These are phyloP conservation scores for Phytophthora constricta DNA, from an alignment of 352 stramenopile species.

Conservation along the genomic window DNA sequence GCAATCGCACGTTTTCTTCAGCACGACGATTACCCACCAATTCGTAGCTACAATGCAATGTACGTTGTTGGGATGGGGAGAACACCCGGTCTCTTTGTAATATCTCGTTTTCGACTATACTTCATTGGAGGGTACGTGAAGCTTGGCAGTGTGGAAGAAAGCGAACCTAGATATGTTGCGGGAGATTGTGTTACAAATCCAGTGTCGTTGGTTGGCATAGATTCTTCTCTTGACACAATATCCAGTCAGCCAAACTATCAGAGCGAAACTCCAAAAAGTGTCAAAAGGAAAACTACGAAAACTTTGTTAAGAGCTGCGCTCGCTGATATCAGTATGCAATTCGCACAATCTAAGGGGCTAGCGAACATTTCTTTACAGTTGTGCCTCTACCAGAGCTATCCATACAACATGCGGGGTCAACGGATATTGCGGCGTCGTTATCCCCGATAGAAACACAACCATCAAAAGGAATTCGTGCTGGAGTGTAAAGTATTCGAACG, in stretches of 20 bases:
- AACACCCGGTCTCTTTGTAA: slow-evolving; percentile 57
- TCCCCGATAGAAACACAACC: too few species aligned
- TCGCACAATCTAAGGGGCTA: slow-evolving; percentile 45
- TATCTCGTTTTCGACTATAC: slow-evolving; percentile 63
- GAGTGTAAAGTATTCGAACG: slow-evolving; percentile 65
- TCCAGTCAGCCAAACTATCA: slow-evolving; percentile 15
- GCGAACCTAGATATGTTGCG: background rate
- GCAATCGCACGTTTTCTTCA: slow-evolving; percentile 68
- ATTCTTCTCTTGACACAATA: slow-evolving; percentile 1
- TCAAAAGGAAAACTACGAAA: slow-evolving; percentile 57
- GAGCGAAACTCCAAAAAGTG: slow-evolving; percentile 3
- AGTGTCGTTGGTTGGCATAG: background rate
- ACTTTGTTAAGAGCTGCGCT: slow-evolving; percentile 58
- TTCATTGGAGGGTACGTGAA: slow-evolving; percentile 77
- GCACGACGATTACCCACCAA: slow-evolving; percentile 67
- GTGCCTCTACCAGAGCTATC: slow-evolving; percentile 30
- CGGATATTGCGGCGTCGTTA: background rate
- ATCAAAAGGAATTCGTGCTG: slow-evolving; percentile 54
- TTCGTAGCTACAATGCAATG: slow-evolving; percentile 61
- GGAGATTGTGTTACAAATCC: background rate
- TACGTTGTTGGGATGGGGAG: slow-evolving; percentile 71
- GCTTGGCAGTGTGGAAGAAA: slow-evolving; percentile 36
- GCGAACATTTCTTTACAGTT: slow-evolving; percentile 55
- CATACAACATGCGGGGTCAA: background rate
- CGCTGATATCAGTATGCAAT: slow-evolving; percentile 55